phyloP scores from a whole-genome alignment of 495 filamentous ascomycete species.

The Neurospora sp. region DNA sequence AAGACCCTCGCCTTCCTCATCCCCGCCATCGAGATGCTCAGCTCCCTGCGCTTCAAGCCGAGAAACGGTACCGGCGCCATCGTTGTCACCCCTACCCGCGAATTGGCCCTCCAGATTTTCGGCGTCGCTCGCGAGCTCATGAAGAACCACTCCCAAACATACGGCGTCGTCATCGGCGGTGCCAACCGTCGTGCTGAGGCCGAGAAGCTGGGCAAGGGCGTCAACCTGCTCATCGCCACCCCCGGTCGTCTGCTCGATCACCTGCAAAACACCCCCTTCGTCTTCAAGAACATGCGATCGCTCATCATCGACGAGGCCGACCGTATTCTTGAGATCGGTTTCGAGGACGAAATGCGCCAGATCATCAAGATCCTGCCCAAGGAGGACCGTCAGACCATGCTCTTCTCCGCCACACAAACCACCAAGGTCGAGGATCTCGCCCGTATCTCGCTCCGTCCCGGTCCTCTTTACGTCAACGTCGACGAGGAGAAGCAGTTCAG shows the following conservation, averaged over 20 bases:
- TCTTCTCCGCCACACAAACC: slow-evolving; percentile 96
- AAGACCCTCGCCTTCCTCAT: slow-evolving; percentile 95
- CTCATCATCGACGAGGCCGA: slow-evolving; percentile 90
- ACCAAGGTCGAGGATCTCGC: slow-evolving; percentile 97
- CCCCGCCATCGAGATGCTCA: slow-evolving; percentile 89
- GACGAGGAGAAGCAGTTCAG: slow-evolving; percentile 41
- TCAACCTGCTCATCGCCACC: slow-evolving; percentile 89
- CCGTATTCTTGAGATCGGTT: slow-evolving; percentile 90
- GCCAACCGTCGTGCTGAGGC: slow-evolving; percentile 87
- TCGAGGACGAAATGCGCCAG: slow-evolving; percentile 97
- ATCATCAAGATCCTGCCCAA: slow-evolving; percentile 92
- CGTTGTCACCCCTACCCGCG: slow-evolving; percentile 78
- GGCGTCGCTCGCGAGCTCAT: slow-evolving; percentile 89
- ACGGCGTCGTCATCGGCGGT: slow-evolving; percentile 91
- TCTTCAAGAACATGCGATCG: slow-evolving; percentile 76
- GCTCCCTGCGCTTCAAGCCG: slow-evolving; percentile 73
- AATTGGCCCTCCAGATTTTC: slow-evolving; percentile 92
- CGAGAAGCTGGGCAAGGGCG: slow-evolving; percentile 86
- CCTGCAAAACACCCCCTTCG: slow-evolving; percentile 84
- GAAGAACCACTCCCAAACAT: slow-evolving; percentile 66
- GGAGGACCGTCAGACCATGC: slow-evolving; percentile 85
- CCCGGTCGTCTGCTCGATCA: slow-evolving; percentile 91
- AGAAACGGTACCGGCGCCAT: slow-evolving; percentile 73
- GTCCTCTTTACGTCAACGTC: slow-evolving; percentile 93
- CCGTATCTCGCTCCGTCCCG: slow-evolving; percentile 80